A percentile compares a stretch with the other conserved stretches of the same genome.
Conservation (phyloP, 2,329 filamentous ascomycete species). For the Drechslerella stenobrocha region DNA sequence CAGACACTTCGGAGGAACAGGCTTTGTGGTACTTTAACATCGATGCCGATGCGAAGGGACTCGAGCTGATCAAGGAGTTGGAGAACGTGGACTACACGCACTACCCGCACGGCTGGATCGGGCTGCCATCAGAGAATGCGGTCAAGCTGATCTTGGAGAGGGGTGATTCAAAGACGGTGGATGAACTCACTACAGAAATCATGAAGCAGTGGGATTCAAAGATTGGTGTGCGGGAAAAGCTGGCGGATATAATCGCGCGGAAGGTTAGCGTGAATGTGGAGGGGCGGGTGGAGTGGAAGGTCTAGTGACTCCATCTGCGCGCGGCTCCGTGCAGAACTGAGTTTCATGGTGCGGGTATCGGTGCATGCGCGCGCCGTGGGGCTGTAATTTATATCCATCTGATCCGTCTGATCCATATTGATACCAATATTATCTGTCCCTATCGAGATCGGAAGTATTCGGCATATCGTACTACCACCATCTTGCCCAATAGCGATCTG, state of each 20-base stretch:
- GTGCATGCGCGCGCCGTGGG: too few relatives aligned
- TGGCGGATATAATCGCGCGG: conserved; percentile 61
- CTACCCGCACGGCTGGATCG: conserved; percentile 73
- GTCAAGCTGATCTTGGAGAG: conserved; percentile 25
- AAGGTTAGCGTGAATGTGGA: conserved; percentile 66
- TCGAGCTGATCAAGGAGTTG: conserved; percentile 66
- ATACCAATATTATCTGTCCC: too few relatives aligned
- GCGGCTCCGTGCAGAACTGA: too few relatives aligned
- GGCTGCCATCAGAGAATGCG: conserved; percentile 69
- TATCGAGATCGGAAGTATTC: too few relatives aligned
- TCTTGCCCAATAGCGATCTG: too few relatives aligned
- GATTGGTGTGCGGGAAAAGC: conserved; percentile 56
- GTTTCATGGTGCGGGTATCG: too few relatives aligned
- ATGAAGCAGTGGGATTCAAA: conserved; percentile 41
- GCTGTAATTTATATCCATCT: too few relatives aligned
- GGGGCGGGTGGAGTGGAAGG: conserved; percentile 56
- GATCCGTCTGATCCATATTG: too few relatives aligned
- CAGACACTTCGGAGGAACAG: conserved; percentile 67
- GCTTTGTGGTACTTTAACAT: conserved; percentile 70
- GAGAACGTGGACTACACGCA: conserved; percentile 63
- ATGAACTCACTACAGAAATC: conserved; percentile 16
- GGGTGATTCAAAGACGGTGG: conserved; percentile 21
- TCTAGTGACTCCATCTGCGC: neutral
- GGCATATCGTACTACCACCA: too few relatives aligned
- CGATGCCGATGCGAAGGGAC: conserved; percentile 55